Evolutionary conservation across 768 basidiomycete species (phyloP), one percentile per base, ranked within the genome.

Genomic region (Paxillus involutus): DNA sequence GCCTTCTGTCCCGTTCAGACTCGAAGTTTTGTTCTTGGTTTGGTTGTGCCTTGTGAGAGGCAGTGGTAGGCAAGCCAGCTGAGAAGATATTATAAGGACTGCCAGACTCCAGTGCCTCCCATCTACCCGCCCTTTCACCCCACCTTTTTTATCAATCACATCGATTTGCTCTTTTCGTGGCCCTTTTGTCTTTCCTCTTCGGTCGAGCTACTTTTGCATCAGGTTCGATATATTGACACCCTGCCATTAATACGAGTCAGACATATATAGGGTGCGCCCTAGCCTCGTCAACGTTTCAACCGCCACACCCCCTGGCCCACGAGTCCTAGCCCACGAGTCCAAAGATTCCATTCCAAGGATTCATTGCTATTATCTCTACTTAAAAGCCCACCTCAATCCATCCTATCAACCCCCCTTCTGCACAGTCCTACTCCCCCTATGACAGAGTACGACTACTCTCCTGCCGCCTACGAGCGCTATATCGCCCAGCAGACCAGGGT

Each of bases 371-470:
- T 6, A 21, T 26, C 26, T 26, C 4, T 26, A 26, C 26, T 26
- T 26, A 26, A 26, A 26, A 26, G 26, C 26, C 26, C 26, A 26
- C 6, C 26, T 26, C 26, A 26, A 48, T 44, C 33, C 36, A 41
- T 46, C 57, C 49, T 52, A 40, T 51, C 44, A 33, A 47, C 65
- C 52, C 48, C 44, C 52, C 26, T 4, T 26, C 26, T 52, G 49
- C 30, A 39, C 45, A 26, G 42, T 43, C 51, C 56, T 29, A 16
- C 32, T 17, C 17, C 49, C 37, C 57, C 42, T 40, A 83, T 83
- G 81, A 82, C 81, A 29, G 81, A 83, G 65, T 83, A 83, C 77
- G 82, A 83, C 70, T 83, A 73, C 66, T 82, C 81, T 49, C 80
- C 80, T 17, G 80, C 78, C 61, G 81, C 80, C 29, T 70, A 75